Base-by-base conservation (phyloP, 345 rosid species). In the Mercurialis annua region DNA sequence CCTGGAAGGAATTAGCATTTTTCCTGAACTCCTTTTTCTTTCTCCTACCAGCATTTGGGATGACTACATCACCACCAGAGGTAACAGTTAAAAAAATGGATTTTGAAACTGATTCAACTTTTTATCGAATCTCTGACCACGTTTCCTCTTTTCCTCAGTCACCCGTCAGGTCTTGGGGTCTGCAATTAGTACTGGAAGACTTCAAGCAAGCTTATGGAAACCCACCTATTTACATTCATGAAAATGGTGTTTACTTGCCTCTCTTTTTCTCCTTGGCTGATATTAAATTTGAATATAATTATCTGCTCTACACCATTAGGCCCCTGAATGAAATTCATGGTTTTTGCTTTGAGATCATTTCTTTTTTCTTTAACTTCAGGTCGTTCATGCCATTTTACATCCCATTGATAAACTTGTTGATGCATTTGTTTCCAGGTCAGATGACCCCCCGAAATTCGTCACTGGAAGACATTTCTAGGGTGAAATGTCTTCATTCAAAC, bases 391-490 rank as follows among this genome's bases (percentile, higher is more conserved):
- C 4, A 18, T 4, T 36, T 48, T 17, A 7, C 4, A 3, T 48
- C 20, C 20, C 20, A 16, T 48, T 15, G 16, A 4, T 10, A 0
- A 51, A 9, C 21, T 15, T 4, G 24, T 23, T 9, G 2, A 14
- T 31, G 61, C 65, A 8, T 3, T 26, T 26, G 5, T 57, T 66
- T 30, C 21, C 76, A 84, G 95, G 91, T 59, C 86, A 84, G 76
- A 12, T 2, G 46, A 73, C 20, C 67, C 59, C 3, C 21, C 76
- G 77, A n/a, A 81, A 38, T 34, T 73, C 80, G 18, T 69, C 84
- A 3, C 34, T 85, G 59, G 76, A 81, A 66, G 90, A 87, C 76
- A 59, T 65, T 38, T 20, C 74, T 1, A 83, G 90, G 65, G 73
- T 81, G 44, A 18, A 73, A 48, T 82, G 62, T 76, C 38, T 85